Conservation (phyloP, 192 early-diverging fungal genomes). For the Backusella tuberculispora region DNA sequence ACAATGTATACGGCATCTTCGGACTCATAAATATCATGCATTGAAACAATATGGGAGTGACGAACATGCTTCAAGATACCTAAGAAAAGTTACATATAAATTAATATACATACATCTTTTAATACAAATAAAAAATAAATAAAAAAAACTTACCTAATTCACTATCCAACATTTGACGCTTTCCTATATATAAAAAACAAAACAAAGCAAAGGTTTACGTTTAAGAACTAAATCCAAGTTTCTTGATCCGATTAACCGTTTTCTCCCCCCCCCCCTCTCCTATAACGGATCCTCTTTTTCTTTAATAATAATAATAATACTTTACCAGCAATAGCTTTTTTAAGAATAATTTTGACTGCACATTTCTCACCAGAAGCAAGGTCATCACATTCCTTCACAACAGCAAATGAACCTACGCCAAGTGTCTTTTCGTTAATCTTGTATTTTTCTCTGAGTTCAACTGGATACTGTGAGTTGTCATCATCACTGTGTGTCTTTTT, state of each 20-base stretch:
- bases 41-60: conserved; percentile 82
- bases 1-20: conserved; percentile 70
- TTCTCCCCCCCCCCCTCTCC: not conserved
- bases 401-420: conserved; percentile 56
- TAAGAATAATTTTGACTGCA: conserved; percentile 77
- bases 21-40: conserved; percentile 69
- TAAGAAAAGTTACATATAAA: conserved; percentile 57
- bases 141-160: conserved; percentile 53
- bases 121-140: not conserved
- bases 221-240: not conserved
- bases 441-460: conserved; percentile 28
- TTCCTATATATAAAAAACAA: conserved; percentile 34
- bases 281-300: not conserved
- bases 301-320: not conserved
- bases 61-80: conserved; percentile 79
- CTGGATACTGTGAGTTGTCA: conserved; percentile 27
- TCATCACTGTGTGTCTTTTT: conserved; percentile 40
- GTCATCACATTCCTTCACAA: conserved; percentile 63
- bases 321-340: conserved; percentile 52
- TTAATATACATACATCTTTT: not conserved
- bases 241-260: conserved; percentile 1
- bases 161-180: conserved; percentile 55
- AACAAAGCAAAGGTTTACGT: too few relatives aligned
- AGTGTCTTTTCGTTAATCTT: conserved; percentile 44
- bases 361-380: conserved; percentile 52